Conservation (phyloP, 2,329 filamentous ascomycete species). For the Paramyrothecium sp. region DNA sequence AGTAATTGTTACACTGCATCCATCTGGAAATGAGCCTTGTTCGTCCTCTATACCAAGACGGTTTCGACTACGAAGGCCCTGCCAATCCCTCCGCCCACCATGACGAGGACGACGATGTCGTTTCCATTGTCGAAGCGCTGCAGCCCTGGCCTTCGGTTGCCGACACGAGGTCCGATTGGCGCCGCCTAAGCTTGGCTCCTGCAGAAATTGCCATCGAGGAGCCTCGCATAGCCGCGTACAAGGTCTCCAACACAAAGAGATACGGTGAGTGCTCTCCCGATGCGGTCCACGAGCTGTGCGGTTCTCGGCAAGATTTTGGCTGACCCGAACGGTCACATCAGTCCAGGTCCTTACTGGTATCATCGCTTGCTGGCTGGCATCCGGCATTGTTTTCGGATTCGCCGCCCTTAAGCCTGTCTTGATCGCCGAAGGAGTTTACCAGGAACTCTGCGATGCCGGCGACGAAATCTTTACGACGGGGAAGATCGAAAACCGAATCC, state of each 20-base stretch:
- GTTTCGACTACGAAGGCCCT: slow-evolving; percentile 35
- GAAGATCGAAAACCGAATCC: slow-evolving; percentile 24
- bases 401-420: slow-evolving; percentile 79
- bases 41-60: slow-evolving; percentile 24
- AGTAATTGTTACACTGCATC: not conserved
- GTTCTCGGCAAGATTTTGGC: not conserved
- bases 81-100: slow-evolving; percentile 9
- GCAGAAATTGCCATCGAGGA: slow-evolving; percentile 18
- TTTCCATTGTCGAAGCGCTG: not conserved
- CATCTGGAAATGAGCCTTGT: not conserved
- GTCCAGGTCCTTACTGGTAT: slow-evolving; percentile 69
- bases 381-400: slow-evolving; percentile 80
- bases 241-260: slow-evolving; percentile 23
- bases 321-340: slow-evolving; percentile 25
- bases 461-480: slow-evolving; percentile 3
- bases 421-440: slow-evolving; percentile 71
- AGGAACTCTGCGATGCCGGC: slow-evolving; percentile 51
- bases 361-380: slow-evolving; percentile 71
- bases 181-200: slow-evolving; percentile 25
- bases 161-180: slow-evolving; percentile 15
- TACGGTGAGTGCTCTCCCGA: slow-evolving; percentile 14
- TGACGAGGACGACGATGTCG: slow-evolving; percentile 3
- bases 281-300: too few species aligned
- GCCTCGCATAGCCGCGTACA: slow-evolving; percentile 27
- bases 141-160: not conserved